Percentiles rank a stretch among this genome's conserved stretches.
Conservation (phyloP, 441 rosid species). For the Eruca vesicaria region DNA sequence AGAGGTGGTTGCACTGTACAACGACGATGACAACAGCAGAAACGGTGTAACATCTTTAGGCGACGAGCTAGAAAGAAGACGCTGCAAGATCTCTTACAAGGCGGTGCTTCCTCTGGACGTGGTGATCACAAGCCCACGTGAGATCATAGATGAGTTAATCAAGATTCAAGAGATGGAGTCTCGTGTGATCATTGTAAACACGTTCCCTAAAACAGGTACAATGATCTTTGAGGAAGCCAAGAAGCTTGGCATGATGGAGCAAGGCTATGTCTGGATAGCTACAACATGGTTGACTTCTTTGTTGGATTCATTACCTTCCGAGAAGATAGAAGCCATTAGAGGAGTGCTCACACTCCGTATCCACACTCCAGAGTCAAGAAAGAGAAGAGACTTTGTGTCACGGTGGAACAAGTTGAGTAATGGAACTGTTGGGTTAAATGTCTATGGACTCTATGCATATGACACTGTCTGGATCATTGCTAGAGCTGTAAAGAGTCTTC, state of each 20-base stretch:
- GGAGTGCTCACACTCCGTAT: slow-evolving; percentile 74
- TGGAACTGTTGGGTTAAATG: slow-evolving; percentile 65
- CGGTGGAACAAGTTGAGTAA: slow-evolving; percentile 73
- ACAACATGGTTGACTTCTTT: slow-evolving; percentile 79
- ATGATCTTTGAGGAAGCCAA: slow-evolving; percentile 65
- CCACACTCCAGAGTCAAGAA: slow-evolving; percentile 63
- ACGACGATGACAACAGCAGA: slow-evolving; percentile 83
- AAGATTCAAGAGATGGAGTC: slow-evolving; percentile 78
- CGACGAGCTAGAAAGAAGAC: slow-evolving; percentile 72
- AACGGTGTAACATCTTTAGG: slow-evolving; percentile 69
- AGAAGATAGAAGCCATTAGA: slow-evolving; percentile 37
- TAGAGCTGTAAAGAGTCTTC: slow-evolving; percentile 58
- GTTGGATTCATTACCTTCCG: slow-evolving; percentile 57
- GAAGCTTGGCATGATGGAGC: slow-evolving; percentile 79
- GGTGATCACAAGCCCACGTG: slow-evolving; percentile 43
- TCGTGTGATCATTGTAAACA: slow-evolving; percentile 66
- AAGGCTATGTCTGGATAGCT: slow-evolving; percentile 90
- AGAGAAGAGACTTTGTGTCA: slow-evolving; percentile 55
- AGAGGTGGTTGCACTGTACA: slow-evolving; percentile 67
- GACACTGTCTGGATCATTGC: slow-evolving; percentile 97
- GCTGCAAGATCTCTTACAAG: slow-evolving; percentile 78
- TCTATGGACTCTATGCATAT: slow-evolving; percentile 78
- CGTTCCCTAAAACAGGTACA: slow-evolving; percentile 49
- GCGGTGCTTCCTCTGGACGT: slow-evolving; percentile 62
- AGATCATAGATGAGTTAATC: slow-evolving; percentile 44